Conservation (phyloP, 2,329 filamentous ascomycete species). For the Colletotrichum musicola region DNA sequence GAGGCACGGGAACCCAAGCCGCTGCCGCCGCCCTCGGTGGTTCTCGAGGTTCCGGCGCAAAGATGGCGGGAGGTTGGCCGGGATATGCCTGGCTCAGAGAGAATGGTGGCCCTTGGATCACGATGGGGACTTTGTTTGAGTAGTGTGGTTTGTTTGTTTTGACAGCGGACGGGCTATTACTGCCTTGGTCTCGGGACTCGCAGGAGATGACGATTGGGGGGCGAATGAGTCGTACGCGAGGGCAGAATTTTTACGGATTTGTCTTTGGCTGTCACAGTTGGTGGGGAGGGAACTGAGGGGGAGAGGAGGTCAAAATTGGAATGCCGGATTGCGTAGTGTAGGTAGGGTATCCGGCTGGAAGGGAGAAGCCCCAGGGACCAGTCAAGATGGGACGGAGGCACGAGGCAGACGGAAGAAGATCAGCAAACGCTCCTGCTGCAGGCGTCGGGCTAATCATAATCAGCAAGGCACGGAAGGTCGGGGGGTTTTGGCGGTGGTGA, state of each 20-base stretch:
- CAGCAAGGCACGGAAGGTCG: not conserved
- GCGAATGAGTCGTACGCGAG: constrained; percentile 17
- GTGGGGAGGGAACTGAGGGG: not conserved
- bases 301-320: constrained; percentile 1
- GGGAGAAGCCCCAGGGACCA: not conserved
- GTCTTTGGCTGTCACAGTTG: not conserved
- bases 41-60: constrained; percentile 13
- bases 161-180: not conserved
- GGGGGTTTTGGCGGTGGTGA: constrained; percentile 14
- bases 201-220: constrained; percentile 17
- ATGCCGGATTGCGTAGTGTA: not conserved
- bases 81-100: constrained; percentile 17
- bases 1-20: not conserved
- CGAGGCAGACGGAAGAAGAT: constrained; percentile 7
- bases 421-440: constrained; percentile 22
- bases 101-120: constrained; percentile 11
- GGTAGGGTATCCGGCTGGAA: not conserved
- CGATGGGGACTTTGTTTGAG: constrained; percentile 6
- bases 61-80: constrained; percentile 17
- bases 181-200: constrained; percentile 12
- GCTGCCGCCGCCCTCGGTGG: constrained; percentile 23
- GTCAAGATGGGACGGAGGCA: constrained; percentile 1
- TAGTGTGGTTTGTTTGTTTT: constrained; percentile 28
- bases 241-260: not conserved
- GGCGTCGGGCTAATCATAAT: not conserved